phyloP scores from a whole-genome alignment of 306 rosid species.

The Amphicarpaea edgeworthii region DNA sequence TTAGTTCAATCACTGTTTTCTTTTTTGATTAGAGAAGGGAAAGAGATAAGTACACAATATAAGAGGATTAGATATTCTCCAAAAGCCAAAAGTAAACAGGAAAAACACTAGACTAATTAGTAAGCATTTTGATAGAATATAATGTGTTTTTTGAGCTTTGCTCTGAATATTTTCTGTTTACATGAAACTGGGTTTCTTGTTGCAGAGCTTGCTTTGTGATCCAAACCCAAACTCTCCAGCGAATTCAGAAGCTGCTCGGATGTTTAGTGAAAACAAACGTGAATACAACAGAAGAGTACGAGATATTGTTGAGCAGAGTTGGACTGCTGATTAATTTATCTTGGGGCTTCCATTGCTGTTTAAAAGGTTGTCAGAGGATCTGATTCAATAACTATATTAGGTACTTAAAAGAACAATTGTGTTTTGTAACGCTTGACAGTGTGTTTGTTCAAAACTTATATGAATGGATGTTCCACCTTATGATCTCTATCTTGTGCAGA shows the following conservation, averaged over 20 bases:
- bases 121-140: conserved; percentile 10
- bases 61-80: not conserved
- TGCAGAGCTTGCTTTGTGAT: conserved; percentile 81
- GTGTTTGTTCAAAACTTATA: conserved; percentile 57
- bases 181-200: conserved; percentile 16
- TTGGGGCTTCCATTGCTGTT: conserved; percentile 31
- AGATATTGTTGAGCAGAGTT: conserved; percentile 80
- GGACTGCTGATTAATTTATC: conserved; percentile 80
- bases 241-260: conserved; percentile 83
- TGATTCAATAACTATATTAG: conserved; percentile 56
- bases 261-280: conserved; percentile 81
- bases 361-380: conserved; percentile 43
- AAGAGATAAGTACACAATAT: not conserved
- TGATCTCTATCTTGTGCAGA: conserved; percentile 9
- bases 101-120: not conserved
- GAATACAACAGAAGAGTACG: conserved; percentile 81
- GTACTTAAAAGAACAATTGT: conserved; percentile 50
- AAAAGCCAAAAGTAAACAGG: not conserved
- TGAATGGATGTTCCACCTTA: conserved; percentile 7
- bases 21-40: not conserved
- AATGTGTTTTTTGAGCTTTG: not conserved
- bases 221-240: conserved; percentile 92
- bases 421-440: conserved; percentile 40
- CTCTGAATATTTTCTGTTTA: not conserved
- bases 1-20: not conserved